Conservation (phyloP, 108 stramenopile species). For the Parmales sp. region DNA sequence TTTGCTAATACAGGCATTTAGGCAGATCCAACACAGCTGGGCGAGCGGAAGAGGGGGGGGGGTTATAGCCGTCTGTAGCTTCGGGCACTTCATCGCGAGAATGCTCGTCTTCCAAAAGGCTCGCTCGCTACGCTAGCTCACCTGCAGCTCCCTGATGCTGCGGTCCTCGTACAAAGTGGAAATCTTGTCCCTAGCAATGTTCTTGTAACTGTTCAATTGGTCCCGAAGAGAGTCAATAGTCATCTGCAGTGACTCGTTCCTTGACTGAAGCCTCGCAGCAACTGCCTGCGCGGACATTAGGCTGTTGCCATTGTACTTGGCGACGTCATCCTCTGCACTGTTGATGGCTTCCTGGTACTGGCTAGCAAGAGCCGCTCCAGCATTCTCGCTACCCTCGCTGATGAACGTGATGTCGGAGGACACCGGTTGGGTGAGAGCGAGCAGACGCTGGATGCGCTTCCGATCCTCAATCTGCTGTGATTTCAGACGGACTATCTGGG, state of each 20-base stretch:
- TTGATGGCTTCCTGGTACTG: background rate
- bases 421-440: conserved; percentile 5
- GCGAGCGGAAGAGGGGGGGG: too few species aligned
- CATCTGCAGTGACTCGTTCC: background rate
- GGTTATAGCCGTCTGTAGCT: too few species aligned
- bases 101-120: too few species aligned
- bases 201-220: background rate
- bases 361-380: background rate
- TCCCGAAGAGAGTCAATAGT: background rate
- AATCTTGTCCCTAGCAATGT: background rate
- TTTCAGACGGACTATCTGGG: background rate
- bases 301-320: background rate
- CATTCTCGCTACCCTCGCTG: background rate
- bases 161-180: conserved; percentile 6
- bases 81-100: too few species aligned
- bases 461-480: background rate
- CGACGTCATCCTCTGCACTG: background rate
- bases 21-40: too few species aligned
- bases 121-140: background rate
- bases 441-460: conserved; percentile 4
- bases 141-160: background rate
- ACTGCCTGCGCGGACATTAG: background rate
- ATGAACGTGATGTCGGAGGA: background rate
- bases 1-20: too few species aligned
- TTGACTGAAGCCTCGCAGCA: background rate